phyloP scores from a whole-genome alignment of 2,329 filamentous ascomycete species.

The Ophiosphaerella korrae region DNA sequence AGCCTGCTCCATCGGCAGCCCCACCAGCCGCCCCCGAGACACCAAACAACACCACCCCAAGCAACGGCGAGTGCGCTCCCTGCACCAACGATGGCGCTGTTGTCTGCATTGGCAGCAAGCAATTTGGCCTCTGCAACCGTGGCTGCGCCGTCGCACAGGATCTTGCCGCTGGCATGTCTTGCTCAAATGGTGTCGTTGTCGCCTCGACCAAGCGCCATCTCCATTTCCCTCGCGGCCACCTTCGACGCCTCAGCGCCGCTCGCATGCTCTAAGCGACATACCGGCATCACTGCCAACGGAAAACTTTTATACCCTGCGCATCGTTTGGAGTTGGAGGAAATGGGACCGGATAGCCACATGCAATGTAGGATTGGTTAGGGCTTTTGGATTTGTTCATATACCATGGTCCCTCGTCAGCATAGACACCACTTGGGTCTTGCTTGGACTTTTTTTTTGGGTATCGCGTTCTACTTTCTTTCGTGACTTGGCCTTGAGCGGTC shows the following conservation, averaged over 20 bases:
- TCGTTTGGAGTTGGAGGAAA: constrained; percentile 28
- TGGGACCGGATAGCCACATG: constrained; percentile 12
- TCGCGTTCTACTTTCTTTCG: constrained; percentile 20
- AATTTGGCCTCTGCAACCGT: constrained; percentile 54
- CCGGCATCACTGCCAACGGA: constrained; percentile 1
- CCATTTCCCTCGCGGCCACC: constrained; percentile 32
- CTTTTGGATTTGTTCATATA: constrained; percentile 24
- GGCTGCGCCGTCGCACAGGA: constrained; percentile 48
- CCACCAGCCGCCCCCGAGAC: constrained; percentile 8
- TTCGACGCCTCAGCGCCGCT: constrained; percentile 34
- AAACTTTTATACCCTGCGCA: constrained; percentile 16
- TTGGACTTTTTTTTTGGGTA: constrained; percentile 13
- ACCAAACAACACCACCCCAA: constrained; percentile 15
- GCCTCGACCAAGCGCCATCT: constrained; percentile 19
- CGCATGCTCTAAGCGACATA: constrained; percentile 23
- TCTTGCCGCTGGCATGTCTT: constrained; percentile 50
- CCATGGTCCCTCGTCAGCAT: constrained; percentile 6
- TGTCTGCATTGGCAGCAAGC: constrained; percentile 50
- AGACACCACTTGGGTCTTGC: constrained; percentile 15
- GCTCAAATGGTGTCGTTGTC: constrained; percentile 40
- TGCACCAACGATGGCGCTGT: constrained; percentile 50
- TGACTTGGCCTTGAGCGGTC: constrained; percentile 13
- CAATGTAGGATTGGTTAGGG: constrained; percentile 12
- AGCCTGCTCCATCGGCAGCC: constrained; percentile 12
- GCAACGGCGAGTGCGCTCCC: constrained; percentile 30